phyloP scores from a whole-genome alignment of 768 basidiomycete species.

The Termitomyces sp. region DNA sequence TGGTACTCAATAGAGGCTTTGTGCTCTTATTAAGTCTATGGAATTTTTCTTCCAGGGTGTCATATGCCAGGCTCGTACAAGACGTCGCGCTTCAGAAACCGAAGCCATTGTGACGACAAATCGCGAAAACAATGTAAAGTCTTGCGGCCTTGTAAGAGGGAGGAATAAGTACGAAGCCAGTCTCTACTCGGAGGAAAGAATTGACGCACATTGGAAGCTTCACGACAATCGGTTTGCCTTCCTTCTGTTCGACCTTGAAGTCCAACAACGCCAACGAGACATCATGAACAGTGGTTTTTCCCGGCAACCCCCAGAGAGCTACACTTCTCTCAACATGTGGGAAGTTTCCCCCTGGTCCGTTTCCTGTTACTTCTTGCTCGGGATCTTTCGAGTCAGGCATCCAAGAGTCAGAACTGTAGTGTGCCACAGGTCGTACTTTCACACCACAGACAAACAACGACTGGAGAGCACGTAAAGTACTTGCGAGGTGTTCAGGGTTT shows the following conservation, averaged over 20 bases:
- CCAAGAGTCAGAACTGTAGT: conserved; percentile 10
- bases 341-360: conserved; percentile 51
- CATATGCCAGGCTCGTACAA: conserved; percentile 62
- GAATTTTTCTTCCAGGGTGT: conserved; percentile 24
- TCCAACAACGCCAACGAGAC: conserved; percentile 37
- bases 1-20: conserved; percentile 17
- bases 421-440: conserved; percentile 30
- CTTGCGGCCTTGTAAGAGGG: conserved; percentile 23
- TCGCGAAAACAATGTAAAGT: conserved; percentile 43
- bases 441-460: conserved; percentile 42
- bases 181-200: background rate
- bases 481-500: conserved; percentile 36
- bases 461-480: conserved; percentile 37
- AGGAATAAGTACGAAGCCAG: background rate
- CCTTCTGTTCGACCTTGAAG: conserved; percentile 37
- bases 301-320: conserved; percentile 58
- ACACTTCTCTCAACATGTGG: conserved; percentile 47
- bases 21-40: conserved; percentile 12
- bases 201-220: conserved; percentile 46
- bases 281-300: conserved; percentile 28
- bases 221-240: conserved; percentile 39
- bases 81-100: conserved; percentile 61
- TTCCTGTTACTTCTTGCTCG: conserved; percentile 23
- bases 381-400: background rate
- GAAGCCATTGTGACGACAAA: conserved; percentile 53